These are phyloP conservation scores for Camillea tinctor DNA, from an alignment of 2,329 filamentous ascomycete species.

Conservation along the genomic window DNA sequence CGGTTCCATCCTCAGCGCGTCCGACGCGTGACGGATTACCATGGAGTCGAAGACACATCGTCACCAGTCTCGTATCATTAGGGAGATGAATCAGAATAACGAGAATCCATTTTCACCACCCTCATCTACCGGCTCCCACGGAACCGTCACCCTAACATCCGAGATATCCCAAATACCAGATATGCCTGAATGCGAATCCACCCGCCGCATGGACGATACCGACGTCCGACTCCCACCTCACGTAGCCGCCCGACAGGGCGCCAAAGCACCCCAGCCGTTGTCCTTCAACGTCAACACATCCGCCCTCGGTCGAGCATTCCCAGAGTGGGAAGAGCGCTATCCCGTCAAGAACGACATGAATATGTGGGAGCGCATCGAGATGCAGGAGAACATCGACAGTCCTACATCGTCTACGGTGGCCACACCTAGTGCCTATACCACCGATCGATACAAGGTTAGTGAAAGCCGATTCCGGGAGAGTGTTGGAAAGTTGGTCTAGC, in stretches of 20 bases:
- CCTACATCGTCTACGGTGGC: conserved; percentile 11
- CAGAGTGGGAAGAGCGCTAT: conserved; percentile 42
- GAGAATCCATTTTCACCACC: conserved; percentile 58
- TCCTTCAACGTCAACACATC: conserved; percentile 36
- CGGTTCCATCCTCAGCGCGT: conserved; percentile 21
- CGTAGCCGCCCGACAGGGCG: conserved; percentile 12
- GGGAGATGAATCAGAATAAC: conserved; percentile 36
- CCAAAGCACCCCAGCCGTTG: conserved; percentile 19
- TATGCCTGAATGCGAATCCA: conserved; percentile 54
- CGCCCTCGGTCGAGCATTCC: conserved; percentile 47
- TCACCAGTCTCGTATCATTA: conserved; percentile 34
- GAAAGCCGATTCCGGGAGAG: neutral
- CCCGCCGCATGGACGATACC: conserved; percentile 49
- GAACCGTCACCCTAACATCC: conserved; percentile 55
- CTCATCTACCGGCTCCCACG: conserved; percentile 57
- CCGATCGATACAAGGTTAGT: conserved; percentile 11
- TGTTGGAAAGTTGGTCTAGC: neutral
- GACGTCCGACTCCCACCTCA: conserved; percentile 32
- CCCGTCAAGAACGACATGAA: conserved; percentile 30
- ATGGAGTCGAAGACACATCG: conserved; percentile 30
- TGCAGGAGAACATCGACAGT: conserved; percentile 42
- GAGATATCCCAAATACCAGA: conserved; percentile 53
- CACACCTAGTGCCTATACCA: conserved; percentile 12
- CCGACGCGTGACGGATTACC: conserved; percentile 16
- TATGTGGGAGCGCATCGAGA: conserved; percentile 35